Percentiles rank a stretch among this genome's conserved stretches.
Evolutionary conservation across 2,329 filamentous ascomycete genomes (phyloP).

Genomic region (Neocucurbitaria cava): DNA sequence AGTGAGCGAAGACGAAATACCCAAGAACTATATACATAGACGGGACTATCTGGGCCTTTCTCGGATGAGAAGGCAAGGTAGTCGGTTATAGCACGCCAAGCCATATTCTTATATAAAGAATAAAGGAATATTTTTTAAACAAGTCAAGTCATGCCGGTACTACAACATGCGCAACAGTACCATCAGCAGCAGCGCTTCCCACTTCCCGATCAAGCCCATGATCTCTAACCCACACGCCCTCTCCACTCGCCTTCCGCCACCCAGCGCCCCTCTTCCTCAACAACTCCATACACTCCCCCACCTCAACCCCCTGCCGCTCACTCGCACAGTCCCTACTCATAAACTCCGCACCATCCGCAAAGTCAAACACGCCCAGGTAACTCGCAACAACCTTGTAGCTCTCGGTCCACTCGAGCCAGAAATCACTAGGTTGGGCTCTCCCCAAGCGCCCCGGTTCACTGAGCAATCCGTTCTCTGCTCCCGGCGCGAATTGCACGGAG

Average conservation of each 20-base stretch:
- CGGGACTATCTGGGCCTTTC: no score
- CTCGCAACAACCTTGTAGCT: slow-evolving; percentile 36
- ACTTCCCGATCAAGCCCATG: slow-evolving; percentile 10
- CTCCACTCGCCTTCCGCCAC: slow-evolving; percentile 31
- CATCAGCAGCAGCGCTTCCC: not conserved
- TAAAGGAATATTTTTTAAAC: no score
- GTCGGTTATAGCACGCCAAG: no score
- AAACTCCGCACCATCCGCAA: slow-evolving; percentile 29
- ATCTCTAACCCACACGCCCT: slow-evolving; percentile 32
- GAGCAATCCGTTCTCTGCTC: slow-evolving; percentile 48
- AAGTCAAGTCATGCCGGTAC: no score
- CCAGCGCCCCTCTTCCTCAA: slow-evolving; percentile 28
- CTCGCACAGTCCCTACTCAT: slow-evolving; percentile 34
- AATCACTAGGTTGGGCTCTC: slow-evolving; percentile 51
- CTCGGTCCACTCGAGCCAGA: slow-evolving; percentile 48
- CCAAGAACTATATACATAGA: no score
- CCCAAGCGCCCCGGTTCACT: slow-evolving; percentile 48
- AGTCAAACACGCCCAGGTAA: slow-evolving; percentile 31
- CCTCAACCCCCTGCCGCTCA: slow-evolving; percentile 24
- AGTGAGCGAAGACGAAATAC: no score
- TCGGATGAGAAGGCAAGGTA: no score
- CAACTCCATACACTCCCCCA: slow-evolving; percentile 30
- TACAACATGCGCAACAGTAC: no score
- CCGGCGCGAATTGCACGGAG: slow-evolving; percentile 52
- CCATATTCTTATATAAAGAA: no score